These are phyloP conservation scores for Tetracladium setigerum DNA, from an alignment of 495 filamentous ascomycete species.

Conservation along the genomic window DNA sequence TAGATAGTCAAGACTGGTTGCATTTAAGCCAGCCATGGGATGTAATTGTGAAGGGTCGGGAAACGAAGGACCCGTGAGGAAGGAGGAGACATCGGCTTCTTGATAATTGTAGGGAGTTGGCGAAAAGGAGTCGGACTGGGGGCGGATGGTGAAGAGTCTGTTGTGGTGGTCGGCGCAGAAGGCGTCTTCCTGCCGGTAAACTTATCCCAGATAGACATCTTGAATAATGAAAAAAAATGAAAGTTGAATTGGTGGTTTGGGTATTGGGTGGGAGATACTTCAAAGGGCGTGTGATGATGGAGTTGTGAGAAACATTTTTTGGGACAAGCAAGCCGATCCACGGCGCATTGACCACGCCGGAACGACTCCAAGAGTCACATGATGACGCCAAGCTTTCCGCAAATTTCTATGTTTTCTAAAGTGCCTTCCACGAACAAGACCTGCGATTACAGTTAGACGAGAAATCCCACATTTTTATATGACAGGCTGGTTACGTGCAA, in stretches of 20 bases:
- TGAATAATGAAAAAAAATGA: slow-evolving; percentile 3
- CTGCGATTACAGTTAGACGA: no score
- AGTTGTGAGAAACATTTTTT: no score
- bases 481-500: no score
- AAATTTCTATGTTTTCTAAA: no score
- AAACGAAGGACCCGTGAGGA: slow-evolving; percentile 61
- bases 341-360: no score
- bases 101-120: slow-evolving; percentile 58
- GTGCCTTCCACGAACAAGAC: no score
- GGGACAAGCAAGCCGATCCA: no score
- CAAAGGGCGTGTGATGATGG: no score
- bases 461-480: no score
- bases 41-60: slow-evolving; percentile 83
- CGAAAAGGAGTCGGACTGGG: slow-evolving; percentile 33
- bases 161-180: slow-evolving; percentile 11
- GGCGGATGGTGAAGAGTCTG: slow-evolving; percentile 19
- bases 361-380: no score
- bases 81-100: slow-evolving; percentile 69
- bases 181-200: slow-evolving; percentile 72
- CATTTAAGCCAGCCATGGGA: slow-evolving; percentile 89
- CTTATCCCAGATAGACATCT: slow-evolving; percentile 81
- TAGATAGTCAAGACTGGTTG: slow-evolving; percentile 87
- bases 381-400: no score
- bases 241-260: not conserved
- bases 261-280: slow-evolving; percentile 1